These are phyloP conservation scores for Sporobolomyces phaffii DNA, from an alignment of 768 basidiomycete genomes.

Conservation along the genomic window DNA sequence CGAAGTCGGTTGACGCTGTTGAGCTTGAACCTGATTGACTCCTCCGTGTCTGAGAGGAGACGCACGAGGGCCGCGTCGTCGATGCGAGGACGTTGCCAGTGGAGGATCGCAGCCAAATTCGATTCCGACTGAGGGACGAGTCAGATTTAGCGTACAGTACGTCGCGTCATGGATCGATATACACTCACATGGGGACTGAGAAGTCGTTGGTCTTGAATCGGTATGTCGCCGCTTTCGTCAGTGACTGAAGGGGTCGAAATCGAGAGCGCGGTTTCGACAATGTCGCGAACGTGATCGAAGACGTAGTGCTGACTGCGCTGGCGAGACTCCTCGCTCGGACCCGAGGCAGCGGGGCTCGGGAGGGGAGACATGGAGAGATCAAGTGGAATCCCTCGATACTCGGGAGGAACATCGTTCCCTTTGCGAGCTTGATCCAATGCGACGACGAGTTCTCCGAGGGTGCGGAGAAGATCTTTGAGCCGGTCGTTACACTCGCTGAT, in stretches of 20 bases:
- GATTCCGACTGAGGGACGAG: slow-evolving; percentile 59
- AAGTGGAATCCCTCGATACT: slow-evolving; percentile 83
- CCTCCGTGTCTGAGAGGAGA: slow-evolving; percentile 78
- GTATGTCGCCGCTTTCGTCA: slow-evolving; percentile 79
- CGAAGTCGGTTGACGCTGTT: slow-evolving; percentile 93
- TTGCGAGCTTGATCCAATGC: slow-evolving; percentile 34
- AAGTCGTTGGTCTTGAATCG: slow-evolving; percentile 83
- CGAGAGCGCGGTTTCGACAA: slow-evolving; percentile 69
- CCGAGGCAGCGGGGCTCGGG: slow-evolving; percentile 34
- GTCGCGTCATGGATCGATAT: too few relatives aligned
- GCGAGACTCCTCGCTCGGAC: slow-evolving; percentile 4
- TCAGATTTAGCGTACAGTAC: background rate
- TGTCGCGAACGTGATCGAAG: slow-evolving; percentile 79
- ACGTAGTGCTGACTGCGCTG: slow-evolving; percentile 66
- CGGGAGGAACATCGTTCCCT: slow-evolving; percentile 43
- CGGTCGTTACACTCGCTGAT: slow-evolving; percentile 90
- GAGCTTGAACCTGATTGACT: slow-evolving; percentile 84
- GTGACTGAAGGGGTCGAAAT: slow-evolving; percentile 80
- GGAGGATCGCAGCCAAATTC: slow-evolving; percentile 72
- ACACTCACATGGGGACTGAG: slow-evolving; percentile 59
- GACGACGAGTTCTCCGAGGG: slow-evolving; percentile 69
- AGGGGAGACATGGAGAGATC: slow-evolving; percentile 59
- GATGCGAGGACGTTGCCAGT: slow-evolving; percentile 77
- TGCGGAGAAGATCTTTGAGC: slow-evolving; percentile 75
- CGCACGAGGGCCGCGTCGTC: slow-evolving; percentile 78